Base-by-base conservation (phyloP, 805 yeast genomes). In the Zygosaccharomyces kombuchaensis region DNA sequence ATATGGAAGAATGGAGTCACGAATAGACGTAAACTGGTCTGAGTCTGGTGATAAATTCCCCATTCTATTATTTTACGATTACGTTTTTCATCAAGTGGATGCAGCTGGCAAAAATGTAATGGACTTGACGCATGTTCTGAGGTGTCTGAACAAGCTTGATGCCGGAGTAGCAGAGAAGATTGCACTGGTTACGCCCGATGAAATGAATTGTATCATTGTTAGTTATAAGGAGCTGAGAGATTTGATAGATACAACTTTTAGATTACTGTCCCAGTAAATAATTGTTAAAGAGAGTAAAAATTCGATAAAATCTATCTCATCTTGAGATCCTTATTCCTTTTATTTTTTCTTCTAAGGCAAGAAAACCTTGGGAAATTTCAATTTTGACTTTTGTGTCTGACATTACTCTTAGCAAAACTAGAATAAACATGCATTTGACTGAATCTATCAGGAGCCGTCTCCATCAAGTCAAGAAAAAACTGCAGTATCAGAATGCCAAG, bases 121-220 rank as follows among this genome's bases (percentile, higher is more conserved):
- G 46, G 96, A 93, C 65, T 71, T 93, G 55, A 82, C 89, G 0
- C 88, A 88, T 62, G 90, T 89, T 5, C 69, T 93, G 49, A 72
- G 79, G 40, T 78, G 84, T 56, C 70, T 93, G 58, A 91, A 91
- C 67, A 93, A 91, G 66, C 71, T 93, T 53, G 99, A 93, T 61
- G 95, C 91, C 5, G 98, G 97, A 1, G 75, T 84, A 27, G 89
- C 87, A 42, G 99, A 93, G 66, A 81, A 78, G 54, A 67, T 93
- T 12, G 69, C 90, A 62, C 73, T 93, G 43, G 87, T 88, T 1
- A 82, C 93, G 27, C 77, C 84, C 9, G 96, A 90, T 63, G 96
- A 88, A 60, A 82, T 81, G 70, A 83, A 80, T 36, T 89, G 97
- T 63, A 70, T 93, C 50, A 82, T 93, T 34, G 84, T 87, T 44